Conservation (phyloP, 2,329 filamentous ascomycete species). For the Hypocreales sp. region DNA sequence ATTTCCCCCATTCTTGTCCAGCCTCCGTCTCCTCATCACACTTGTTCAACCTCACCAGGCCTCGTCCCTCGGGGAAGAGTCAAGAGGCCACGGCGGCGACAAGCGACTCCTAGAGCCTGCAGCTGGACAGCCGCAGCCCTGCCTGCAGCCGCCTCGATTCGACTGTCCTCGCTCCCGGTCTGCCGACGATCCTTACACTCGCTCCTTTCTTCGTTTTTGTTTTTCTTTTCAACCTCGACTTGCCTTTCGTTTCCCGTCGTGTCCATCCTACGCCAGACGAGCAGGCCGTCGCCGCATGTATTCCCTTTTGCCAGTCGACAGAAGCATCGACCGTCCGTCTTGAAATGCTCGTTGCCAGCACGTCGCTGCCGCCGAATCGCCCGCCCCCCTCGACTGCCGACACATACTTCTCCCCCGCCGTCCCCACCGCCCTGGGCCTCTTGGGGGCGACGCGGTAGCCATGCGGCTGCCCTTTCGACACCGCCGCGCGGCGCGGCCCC, state of each 20-base stretch:
- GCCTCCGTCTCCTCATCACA: constrained; percentile 2
- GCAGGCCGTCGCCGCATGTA: too few species aligned
- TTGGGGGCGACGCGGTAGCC: constrained; percentile 11
- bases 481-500: constrained; percentile 24
- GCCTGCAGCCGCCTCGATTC: too few species aligned
- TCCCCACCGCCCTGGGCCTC: neutral
- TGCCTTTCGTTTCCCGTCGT: too few species aligned
- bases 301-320: too few species aligned
- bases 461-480: constrained; percentile 33
- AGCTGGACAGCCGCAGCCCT: too few species aligned
- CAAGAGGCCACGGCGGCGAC: too few species aligned
- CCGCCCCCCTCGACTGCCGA: neutral
- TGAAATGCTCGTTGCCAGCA: constrained; percentile 2
- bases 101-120: too few species aligned
- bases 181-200: too few species aligned
- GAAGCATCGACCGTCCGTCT: neutral
- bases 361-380: constrained; percentile 1
- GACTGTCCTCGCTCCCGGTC: too few species aligned
- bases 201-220: neutral
- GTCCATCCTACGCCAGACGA: too few species aligned
- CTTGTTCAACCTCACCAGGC: constrained; percentile 3
- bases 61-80: constrained; percentile 1
- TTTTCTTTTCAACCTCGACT: too few species aligned
- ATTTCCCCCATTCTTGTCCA: constrained; percentile 19
- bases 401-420: neutral